A percentile compares a stretch with the other conserved stretches of the same genome.
Conservation (phyloP, 257 asterid species). For the Nicotiana noctiflora region DNA sequence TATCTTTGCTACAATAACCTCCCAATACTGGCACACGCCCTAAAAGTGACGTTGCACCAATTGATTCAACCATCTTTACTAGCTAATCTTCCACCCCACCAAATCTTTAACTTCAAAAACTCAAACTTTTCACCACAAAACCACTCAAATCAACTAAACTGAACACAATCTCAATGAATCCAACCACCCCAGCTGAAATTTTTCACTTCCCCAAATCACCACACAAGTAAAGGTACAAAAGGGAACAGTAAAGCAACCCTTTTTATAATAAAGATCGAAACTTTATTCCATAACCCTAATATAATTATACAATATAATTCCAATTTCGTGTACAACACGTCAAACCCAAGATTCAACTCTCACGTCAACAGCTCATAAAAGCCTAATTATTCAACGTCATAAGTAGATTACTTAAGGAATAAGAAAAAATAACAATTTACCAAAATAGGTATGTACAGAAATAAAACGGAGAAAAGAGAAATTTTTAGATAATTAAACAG, state of each 20-base stretch:
- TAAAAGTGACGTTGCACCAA: conserved; percentile 67
- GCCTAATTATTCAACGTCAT: conserved; percentile 10
- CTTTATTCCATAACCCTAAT: conserved; percentile 40
- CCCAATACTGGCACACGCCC: conserved; percentile 49
- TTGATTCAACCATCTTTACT: conserved; percentile 58
- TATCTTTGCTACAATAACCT: conserved; percentile 30
- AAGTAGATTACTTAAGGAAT: conserved; percentile 13
- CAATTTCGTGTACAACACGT: conserved; percentile 24
- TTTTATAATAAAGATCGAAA: conserved; percentile 26
- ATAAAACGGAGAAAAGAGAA: not conserved
- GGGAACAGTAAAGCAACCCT: conserved; percentile 13
- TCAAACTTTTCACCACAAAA: conserved; percentile 13
- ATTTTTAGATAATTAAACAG: not conserved
- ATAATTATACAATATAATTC: conserved; percentile 18
- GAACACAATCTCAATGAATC: not conserved
- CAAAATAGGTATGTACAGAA: not conserved
- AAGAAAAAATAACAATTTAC: not conserved
- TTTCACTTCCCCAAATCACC: not conserved
- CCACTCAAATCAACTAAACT: not conserved
- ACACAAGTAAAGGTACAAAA: not conserved
- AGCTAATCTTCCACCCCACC: conserved; percentile 8
- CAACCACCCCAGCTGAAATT: not conserved
- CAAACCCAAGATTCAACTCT: conserved; percentile 14
- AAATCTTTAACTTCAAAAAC: conserved; percentile 8
- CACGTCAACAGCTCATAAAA: conserved; percentile 6